These are phyloP conservation scores for Omphalotus guepiniiformis DNA, from an alignment of 768 basidiomycete genomes.

Conservation along the genomic window DNA sequence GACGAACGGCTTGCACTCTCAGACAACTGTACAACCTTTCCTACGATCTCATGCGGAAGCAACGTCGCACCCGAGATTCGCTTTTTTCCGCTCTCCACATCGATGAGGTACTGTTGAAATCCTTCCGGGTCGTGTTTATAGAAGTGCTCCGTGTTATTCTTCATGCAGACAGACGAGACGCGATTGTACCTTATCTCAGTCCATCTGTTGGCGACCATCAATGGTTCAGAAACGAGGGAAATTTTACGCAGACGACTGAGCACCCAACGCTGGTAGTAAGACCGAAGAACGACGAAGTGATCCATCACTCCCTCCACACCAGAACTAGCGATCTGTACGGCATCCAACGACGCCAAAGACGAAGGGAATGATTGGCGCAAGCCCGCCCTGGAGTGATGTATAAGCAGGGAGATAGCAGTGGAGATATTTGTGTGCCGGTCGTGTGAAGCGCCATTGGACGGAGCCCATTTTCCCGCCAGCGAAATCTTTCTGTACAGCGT, in stretches of 20 bases:
- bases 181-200: slow-evolving; percentile 51
- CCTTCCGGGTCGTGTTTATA: slow-evolving; percentile 52
- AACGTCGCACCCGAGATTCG: slow-evolving; percentile 65
- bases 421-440: slow-evolving; percentile 62
- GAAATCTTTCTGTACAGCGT: slow-evolving; percentile 40
- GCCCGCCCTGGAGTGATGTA: slow-evolving; percentile 35
- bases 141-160: slow-evolving; percentile 50
- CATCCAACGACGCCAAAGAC: slow-evolving; percentile 22
- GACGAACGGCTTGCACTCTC: background rate
- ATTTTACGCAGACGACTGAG: slow-evolving; percentile 52
- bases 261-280: slow-evolving; percentile 54
- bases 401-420: slow-evolving; percentile 54
- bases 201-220: slow-evolving; percentile 62
- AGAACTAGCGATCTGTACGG: slow-evolving; percentile 20
- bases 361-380: slow-evolving; percentile 25
- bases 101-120: slow-evolving; percentile 53
- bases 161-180: slow-evolving; percentile 63
- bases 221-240: slow-evolving; percentile 46
- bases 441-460: slow-evolving; percentile 52
- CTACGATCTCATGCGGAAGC: slow-evolving; percentile 57
- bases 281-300: slow-evolving; percentile 37
- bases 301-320: slow-evolving; percentile 21
- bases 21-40: slow-evolving; percentile 26
- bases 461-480: slow-evolving; percentile 70
- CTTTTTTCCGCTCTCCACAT: slow-evolving; percentile 51